Evolutionary conservation across 2,329 filamentous ascomycete genomes (phyloP), one percentile per base, ranked within the genome.

Genomic region (Geosmithia flava): DNA sequence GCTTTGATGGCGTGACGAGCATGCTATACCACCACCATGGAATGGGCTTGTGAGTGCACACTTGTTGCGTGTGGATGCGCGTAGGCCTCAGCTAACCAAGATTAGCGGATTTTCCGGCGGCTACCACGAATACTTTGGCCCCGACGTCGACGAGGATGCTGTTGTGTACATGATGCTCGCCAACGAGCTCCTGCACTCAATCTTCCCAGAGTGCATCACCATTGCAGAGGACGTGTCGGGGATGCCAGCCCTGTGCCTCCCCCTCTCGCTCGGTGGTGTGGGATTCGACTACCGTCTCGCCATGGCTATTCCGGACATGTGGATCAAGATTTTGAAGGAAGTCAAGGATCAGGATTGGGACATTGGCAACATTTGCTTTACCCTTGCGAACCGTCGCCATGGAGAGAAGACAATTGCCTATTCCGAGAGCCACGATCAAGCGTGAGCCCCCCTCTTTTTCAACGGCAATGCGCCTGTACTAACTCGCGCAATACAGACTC

Each of bases 361-460:
- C 58, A 85, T 98, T 66, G 81, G 78, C 49, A 83, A 77, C 55
- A 85, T 98, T 47, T 82, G 81, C 62, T 90, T 84, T 68, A 96
- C 89, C 1, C 70, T 98, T 50, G 95, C 86, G 20, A 97, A 98
- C 67, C 79, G 93, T 49, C 82, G 93, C 27, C 87, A 97, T 58
- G 91, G 90, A 44, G 93, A 98, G 67, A 97, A 97, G 76, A 96
- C 91, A 0, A 97, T 98, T 59, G 93, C 93, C 3, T 98, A 98
- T 62, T 88, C 87, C 50, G 93, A 98, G 63, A 95, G 87, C 56
- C 93, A 98, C 62, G 93, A 98, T 59, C 93, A 98, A 78, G 90
- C 93, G 85, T 94, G 75, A 71, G 87, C 76, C 29, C 7, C 47
- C 17, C 23, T 27, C 8, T 27, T 4, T 27, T 13, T 41, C 16